phyloP scores from a whole-genome alignment of 805 yeast genomes.

The Lipomyces orientalis region DNA sequence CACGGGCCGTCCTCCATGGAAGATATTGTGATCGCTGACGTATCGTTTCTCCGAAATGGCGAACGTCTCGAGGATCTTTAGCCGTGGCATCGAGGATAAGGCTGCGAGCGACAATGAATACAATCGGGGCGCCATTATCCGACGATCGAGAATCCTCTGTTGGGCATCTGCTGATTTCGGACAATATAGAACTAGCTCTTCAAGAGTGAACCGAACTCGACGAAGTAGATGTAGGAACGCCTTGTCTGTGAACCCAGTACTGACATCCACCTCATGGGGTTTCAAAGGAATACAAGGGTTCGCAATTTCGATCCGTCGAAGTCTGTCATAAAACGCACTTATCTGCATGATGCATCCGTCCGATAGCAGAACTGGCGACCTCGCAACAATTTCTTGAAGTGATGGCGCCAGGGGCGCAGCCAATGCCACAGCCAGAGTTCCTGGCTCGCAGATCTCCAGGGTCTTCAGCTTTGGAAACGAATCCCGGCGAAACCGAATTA shows the following conservation, averaged over 20 bases:
- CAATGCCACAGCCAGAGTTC: neutral
- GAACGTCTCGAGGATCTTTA: neutral
- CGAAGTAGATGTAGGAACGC: neutral
- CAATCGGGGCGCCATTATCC: neutral
- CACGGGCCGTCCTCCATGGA: neutral
- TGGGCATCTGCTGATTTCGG: neutral
- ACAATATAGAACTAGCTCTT: neutral
- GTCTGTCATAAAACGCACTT: neutral
- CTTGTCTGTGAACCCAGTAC: neutral
- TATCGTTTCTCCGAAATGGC: neutral
- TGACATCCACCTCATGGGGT: neutral
- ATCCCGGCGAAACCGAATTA: neutral
- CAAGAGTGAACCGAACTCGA: neutral
- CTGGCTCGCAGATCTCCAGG: neutral
- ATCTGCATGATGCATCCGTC: neutral
- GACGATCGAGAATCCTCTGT: neutral
- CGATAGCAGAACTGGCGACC: neutral
- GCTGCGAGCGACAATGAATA: neutral
- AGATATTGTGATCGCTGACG: neutral
- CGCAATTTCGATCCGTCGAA: slow-evolving; percentile 7
- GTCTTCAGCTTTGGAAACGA: slow-evolving; percentile 1
- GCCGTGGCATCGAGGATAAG: slow-evolving; percentile 5
- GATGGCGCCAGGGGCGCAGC: neutral
- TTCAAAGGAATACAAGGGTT: neutral
- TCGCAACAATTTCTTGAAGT: neutral